Evolutionary conservation across 2,329 filamentous ascomycete species (phyloP).

Genomic region (Fusarium pseudonygamai): DNA sequence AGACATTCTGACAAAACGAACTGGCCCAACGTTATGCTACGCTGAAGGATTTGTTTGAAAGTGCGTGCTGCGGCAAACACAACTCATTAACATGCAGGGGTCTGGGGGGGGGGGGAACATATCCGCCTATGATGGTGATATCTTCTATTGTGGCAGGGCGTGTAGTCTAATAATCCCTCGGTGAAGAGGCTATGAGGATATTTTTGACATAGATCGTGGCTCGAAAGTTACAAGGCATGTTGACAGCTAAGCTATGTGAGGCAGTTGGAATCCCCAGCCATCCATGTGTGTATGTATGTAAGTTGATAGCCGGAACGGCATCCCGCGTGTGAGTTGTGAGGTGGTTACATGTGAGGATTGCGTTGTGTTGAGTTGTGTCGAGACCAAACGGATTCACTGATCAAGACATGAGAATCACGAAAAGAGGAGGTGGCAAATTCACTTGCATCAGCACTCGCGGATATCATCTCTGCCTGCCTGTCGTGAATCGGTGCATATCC

Average conservation of each 20-base stretch:
- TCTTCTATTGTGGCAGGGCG: slow-evolving; percentile 14
- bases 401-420: slow-evolving; percentile 10
- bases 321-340: neutral
- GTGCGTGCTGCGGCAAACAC: neutral
- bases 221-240: neutral
- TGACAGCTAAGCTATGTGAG: neutral
- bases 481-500: neutral
- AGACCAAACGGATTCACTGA: slow-evolving; percentile 1
- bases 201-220: neutral
- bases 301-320: neutral
- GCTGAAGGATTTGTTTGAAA: neutral
- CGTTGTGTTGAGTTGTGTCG: neutral
- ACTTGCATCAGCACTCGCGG: neutral
- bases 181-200: slow-evolving; percentile 12
- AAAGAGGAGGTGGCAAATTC: slow-evolving; percentile 28
- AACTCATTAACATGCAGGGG: neutral
- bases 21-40: neutral
- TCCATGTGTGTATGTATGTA: neutral
- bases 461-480: neutral
- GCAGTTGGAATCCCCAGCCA: neutral
- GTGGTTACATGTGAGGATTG: neutral
- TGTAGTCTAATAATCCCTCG: neutral
- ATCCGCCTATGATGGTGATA: neutral
- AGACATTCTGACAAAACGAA: neutral
- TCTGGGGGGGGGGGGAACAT: neutral